These are phyloP conservation scores for Escallonia rubra DNA, from an alignment of 129 eudicot genomes.

Conservation along the genomic window DNA sequence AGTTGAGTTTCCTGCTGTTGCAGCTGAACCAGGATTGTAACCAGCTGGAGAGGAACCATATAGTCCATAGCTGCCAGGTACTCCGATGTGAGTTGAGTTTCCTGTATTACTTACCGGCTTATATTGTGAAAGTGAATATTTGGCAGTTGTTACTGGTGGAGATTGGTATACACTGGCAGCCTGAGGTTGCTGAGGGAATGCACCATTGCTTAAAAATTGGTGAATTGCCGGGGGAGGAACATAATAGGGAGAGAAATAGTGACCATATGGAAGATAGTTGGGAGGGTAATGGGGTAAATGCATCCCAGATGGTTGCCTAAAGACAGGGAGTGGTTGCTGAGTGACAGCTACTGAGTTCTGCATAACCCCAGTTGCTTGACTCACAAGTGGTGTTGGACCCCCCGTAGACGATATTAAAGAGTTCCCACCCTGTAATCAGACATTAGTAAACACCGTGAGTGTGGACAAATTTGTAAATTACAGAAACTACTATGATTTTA, in stretches of 20 bases:
- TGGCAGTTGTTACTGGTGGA: conserved; percentile 50
- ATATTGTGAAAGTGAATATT: conserved; percentile 63
- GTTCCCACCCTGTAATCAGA: conserved; percentile 59
- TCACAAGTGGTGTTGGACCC: conserved; percentile 57
- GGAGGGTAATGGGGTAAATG: conserved; percentile 80
- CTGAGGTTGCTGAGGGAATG: conserved; percentile 80
- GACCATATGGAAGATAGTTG: conserved; percentile 66
- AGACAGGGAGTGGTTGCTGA: conserved; percentile 76
- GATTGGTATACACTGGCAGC: conserved; percentile 56
- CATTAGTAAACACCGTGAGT: neutral
- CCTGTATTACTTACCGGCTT: conserved; percentile 61
- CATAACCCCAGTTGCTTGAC: conserved; percentile 71
- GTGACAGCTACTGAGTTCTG: conserved; percentile 63
- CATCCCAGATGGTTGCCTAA: conserved; percentile 79
- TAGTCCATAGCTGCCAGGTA: conserved; percentile 59
- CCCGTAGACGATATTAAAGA: conserved; percentile 38
- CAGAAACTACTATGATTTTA: too few relatives aligned
- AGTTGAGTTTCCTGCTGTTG: conserved; percentile 52
- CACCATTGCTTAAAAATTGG: conserved; percentile 72
- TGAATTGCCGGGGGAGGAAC: conserved; percentile 71
- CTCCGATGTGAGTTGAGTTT: conserved; percentile 46
- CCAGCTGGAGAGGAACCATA: conserved; percentile 54
- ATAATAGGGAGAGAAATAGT: conserved; percentile 65
- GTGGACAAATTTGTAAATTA: too few relatives aligned
- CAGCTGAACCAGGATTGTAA: conserved; percentile 41